Evolutionary conservation across 2,329 filamentous ascomycete species (phyloP), one percentile per base, ranked within the genome.

Genomic region (Polytolypa hystricis): DNA sequence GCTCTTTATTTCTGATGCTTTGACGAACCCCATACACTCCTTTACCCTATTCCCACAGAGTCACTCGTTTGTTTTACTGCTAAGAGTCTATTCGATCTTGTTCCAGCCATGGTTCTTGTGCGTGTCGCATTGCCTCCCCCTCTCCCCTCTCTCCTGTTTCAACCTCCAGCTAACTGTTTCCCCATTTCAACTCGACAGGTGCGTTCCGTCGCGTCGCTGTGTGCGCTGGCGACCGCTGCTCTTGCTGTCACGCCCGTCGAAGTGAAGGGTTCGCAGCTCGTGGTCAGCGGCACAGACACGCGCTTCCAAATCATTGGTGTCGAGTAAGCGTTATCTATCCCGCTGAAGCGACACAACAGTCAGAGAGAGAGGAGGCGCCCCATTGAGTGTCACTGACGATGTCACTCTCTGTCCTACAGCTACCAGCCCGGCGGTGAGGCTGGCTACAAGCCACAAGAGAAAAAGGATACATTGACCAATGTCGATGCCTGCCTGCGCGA

Each of bases 301-400:
- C 69, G 75, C 32, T 70, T 79, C 55, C 69, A 76, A 60, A 69
- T 79, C 41, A 61, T 78, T 41, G 74, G 74, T 54, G 71, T 78
- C 40, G 75, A 77, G 64, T 71, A 61, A 54, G 66, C 49, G 28
- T 20, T 14, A n/a, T 20, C 12, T 44, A 9, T 41, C 26, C 36
- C 21, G 7, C 21, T 25, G 21, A 7, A 25, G 21, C 7, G n/a
- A 7, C 7, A n/a, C 21, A n/a, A 25, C n/a, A n/a, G n/a, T n/a
- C n/a, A n/a, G n/a, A n/a, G n/a, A n/a, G 21, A 25, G 21, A 25
- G 21, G 21, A 25, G n/a, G 21, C 21, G 21, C 21, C 7, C n/a
- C n/a, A 25, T 25, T 7, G n/a, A 7, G 21, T 25, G 21, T n/a
- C 21, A 25, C 7, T 25, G 21, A n/a, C n/a, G 21, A 25, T n/a